Base-by-base conservation (phyloP, 805 yeast species). In the Saturnispora zaruensis region DNA sequence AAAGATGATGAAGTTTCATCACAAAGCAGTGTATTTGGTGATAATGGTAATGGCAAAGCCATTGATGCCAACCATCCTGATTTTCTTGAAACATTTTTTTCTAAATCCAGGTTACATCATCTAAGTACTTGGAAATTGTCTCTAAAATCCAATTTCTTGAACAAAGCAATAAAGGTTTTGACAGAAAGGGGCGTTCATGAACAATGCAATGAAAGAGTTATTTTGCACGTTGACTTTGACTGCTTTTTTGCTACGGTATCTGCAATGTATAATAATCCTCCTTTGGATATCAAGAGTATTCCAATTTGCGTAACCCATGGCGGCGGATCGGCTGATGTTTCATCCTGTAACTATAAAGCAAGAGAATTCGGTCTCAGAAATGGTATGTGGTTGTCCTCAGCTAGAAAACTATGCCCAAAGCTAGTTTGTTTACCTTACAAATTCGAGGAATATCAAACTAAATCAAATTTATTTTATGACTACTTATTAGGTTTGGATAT, bases 161-260 rank as follows among this genome's bases (percentile, higher is more conserved):
- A 71, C 3, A 66, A 65, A 44, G 78, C 84, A 13, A 56, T 77
- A 1, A 59, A 58, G 4, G 57, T 45, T 14, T 53, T 49, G 33
- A 32, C 50, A 28, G 46, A 47, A 46, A 36, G 60, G 42, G 43
- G 48, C 32, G 14, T 25, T 4, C 26, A 18, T 21, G 23, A 6
- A 13, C 16, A 34, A 0, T 13, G 37, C 1, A 13, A 45, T 3
- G 23, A 51, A 3, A 50, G 41, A 46, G 61, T 75, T 1, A 76
- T 90, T 8, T 62, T 90, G 49, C 97, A 91, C 63, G 74, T 91
- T 32, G 99, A 91, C 63, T 91, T 89, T 64, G 99, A 91, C 64
- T 88, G 96, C 55, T 91, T 93, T 59, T 91, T 91, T 66, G 97
- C 90, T 2, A 76, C 95, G 0, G 96, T 84, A 0, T 85, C 96